Evolutionary conservation across 176 grass and related monocot genomes (phyloP).

Genomic region (Urochloa ruziziensis): DNA sequence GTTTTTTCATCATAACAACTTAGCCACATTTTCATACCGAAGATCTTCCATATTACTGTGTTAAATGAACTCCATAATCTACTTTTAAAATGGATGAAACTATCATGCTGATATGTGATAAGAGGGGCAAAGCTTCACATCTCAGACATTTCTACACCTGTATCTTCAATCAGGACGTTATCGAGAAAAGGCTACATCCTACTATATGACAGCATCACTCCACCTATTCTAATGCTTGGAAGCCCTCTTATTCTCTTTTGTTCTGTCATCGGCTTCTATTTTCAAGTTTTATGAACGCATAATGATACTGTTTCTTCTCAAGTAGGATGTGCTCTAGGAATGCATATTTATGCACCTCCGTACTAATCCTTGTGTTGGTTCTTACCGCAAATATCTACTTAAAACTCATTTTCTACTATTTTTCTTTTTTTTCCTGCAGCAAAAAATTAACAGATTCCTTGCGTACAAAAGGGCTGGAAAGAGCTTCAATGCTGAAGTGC

Average conservation of each 20-base stretch:
- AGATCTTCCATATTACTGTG: not conserved
- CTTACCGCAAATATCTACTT: not conserved
- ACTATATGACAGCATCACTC: not conserved
- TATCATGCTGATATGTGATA: not conserved
- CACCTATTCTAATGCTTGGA: not conserved
- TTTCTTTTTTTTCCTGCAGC: conserved; percentile 44
- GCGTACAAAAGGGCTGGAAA: conserved; percentile 69
- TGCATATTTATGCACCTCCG: not conserved
- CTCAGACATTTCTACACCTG: not conserved
- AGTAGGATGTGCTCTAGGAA: not conserved
- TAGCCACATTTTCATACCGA: not conserved
- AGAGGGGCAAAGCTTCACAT: not conserved
- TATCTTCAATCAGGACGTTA: not conserved
- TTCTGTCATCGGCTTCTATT: conserved; percentile 1
- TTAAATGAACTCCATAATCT: not conserved
- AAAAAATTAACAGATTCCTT: conserved; percentile 85
- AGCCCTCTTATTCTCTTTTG: not conserved
- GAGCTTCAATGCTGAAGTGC: conserved; percentile 95
- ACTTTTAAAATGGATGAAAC: not conserved
- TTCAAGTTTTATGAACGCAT: not conserved
- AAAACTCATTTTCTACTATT: conserved; percentile 9
- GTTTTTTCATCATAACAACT: not conserved
- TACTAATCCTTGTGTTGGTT: not conserved
- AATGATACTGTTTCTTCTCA: not conserved
- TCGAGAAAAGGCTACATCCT: not conserved